Evolutionary conservation across 1,284 basidiomycete genomes (phyloP).

Genomic region (Moesziomyces aphidis): DNA sequence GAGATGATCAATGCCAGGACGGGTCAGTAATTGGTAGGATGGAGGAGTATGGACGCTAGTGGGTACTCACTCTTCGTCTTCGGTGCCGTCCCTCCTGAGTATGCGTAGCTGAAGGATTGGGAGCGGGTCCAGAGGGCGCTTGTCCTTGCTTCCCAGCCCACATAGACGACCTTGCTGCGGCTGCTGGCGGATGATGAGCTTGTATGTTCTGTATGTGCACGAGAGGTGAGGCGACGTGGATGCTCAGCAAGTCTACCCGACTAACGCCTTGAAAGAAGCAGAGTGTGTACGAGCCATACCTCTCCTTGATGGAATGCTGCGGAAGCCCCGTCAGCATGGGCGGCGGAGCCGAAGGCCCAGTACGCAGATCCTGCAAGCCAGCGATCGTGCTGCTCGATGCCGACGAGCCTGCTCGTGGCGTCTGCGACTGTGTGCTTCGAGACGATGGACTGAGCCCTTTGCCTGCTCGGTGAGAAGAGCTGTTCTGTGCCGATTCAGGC

Average conservation of each 20-base stretch:
- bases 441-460: neutral
- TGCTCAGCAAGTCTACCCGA: neutral
- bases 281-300: conserved; percentile 14
- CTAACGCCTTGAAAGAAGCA: neutral
- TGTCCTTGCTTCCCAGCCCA: conserved; percentile 53
- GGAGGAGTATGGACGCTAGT: too few relatives aligned
- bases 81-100: conserved; percentile 21
- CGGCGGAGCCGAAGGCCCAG: conserved; percentile 24
- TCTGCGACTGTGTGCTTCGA: neutral
- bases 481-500: neutral
- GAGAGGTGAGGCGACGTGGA: neutral
- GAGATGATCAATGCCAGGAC: neutral
- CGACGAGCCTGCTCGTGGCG: neutral
- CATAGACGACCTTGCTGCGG: conserved; percentile 50
- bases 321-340: conserved; percentile 31
- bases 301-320: conserved; percentile 11
- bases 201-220: conserved; percentile 22
- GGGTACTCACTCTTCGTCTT: conserved; percentile 48
- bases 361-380: conserved; percentile 8
- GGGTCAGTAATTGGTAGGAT: neutral
- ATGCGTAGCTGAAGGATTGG: conserved; percentile 55
- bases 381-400: neutral
- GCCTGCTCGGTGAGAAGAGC: neutral
- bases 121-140: conserved; percentile 51
- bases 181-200: conserved; percentile 47